Percentiles rank a stretch among this genome's conserved stretches.
These are phyloP conservation scores for Lupinus albus DNA, from an alignment of 306 rosid species.

Conservation along the genomic window DNA sequence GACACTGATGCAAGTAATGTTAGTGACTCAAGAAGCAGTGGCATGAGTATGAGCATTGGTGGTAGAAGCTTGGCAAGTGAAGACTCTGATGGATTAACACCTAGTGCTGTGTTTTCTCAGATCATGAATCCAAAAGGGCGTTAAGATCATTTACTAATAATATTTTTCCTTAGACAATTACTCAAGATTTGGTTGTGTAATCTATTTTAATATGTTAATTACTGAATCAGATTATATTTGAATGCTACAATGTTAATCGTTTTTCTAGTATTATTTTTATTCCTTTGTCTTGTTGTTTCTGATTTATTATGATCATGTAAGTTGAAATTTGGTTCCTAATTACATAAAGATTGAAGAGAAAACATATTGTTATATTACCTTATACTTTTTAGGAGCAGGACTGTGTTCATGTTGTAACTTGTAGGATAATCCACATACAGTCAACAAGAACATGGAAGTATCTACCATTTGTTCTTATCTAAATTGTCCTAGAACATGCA, in stretches of 20 bases:
- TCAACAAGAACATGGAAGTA: too few species aligned
- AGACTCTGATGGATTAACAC: constrained; percentile 96
- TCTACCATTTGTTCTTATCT: too few species aligned
- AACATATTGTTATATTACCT: too few species aligned
- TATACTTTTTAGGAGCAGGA: not conserved
- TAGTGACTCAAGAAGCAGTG: constrained; percentile 88
- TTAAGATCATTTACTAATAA: constrained; percentile 44
- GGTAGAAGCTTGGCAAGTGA: constrained; percentile 97
- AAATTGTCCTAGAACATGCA: too few species aligned
- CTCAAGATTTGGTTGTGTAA: constrained; percentile 28
- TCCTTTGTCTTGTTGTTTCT: too few species aligned
- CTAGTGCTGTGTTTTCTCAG: constrained; percentile 97
- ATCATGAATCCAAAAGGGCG: constrained; percentile 99
- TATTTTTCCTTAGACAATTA: constrained; percentile 14
- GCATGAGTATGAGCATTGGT: constrained; percentile 94
- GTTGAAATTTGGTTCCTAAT: too few species aligned
- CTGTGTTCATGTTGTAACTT: constrained; percentile 9
- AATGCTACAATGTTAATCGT: too few species aligned
- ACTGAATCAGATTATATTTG: too few species aligned
- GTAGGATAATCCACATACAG: not conserved
- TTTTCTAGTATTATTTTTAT: too few species aligned
- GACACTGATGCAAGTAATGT: constrained; percentile 65
- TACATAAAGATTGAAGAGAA: too few species aligned
- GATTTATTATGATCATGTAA: too few species aligned
- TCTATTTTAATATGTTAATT: constrained; percentile 9